Conservation (phyloP, 1,284 basidiomycete genomes). For the Rhodotorula sp. region DNA sequence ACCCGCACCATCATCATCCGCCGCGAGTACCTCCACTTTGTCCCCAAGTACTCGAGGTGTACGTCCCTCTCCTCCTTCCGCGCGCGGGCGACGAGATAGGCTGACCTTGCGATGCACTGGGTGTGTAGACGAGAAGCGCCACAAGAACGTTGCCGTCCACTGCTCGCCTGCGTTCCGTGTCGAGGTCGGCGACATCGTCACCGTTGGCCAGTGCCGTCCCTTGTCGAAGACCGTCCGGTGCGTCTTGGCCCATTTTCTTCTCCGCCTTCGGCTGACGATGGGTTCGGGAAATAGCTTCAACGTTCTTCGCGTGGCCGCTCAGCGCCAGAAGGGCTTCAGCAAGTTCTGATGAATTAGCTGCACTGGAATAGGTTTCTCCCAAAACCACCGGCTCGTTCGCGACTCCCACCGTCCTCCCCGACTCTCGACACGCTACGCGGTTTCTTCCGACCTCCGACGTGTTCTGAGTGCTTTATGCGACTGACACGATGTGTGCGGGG, state of each 20-base stretch:
- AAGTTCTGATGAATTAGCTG: too few species aligned
- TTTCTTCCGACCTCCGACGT: too few species aligned
- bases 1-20: slow-evolving; percentile 98
- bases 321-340: neutral
- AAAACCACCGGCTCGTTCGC: neutral
- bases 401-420: too few species aligned
- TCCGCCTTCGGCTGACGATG: neutral
- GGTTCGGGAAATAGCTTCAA: neutral
- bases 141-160: slow-evolving; percentile 98
- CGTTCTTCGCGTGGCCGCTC: neutral
- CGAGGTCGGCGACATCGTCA: slow-evolving; percentile 78
- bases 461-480: too few species aligned
- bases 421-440: too few species aligned
- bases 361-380: neutral
- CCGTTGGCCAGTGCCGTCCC: slow-evolving; percentile 98
- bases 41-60: slow-evolving; percentile 90
- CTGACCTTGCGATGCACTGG: neutral
- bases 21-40: slow-evolving; percentile 87
- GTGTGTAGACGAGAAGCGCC: slow-evolving; percentile 48
- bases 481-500: too few species aligned
- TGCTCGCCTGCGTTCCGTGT: slow-evolving; percentile 96
- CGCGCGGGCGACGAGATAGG: neutral
- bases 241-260: neutral
- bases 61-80: slow-evolving; percentile 46
- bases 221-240: slow-evolving; percentile 97